Evolutionary conservation across 331 rosid species (phyloP), one percentile per base, ranked within the genome.

Genomic region (Acacia concinna): DNA sequence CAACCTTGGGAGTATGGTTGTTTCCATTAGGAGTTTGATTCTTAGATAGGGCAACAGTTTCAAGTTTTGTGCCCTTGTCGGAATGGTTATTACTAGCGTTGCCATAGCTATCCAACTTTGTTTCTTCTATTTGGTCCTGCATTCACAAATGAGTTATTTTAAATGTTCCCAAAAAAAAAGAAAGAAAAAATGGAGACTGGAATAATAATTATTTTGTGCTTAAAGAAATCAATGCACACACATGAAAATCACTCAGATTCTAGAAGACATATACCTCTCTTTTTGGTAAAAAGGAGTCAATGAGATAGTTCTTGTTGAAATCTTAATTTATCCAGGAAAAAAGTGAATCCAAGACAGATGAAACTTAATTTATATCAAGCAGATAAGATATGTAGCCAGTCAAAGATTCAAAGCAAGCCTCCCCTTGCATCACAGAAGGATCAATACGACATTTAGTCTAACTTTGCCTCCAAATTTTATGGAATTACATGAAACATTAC

Each of bases 1-100:
- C 47, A 51, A 93, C 97, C 97, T 93, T 93, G 68, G 86, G 90
- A 27, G 85, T 14, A 56, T 54, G 85, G 78, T 71, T 81, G 81
- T 76, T 69, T 70, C 75, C 89, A 65, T 72, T 59, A 14, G 90
- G 83, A 82, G 78, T 72, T 30, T 28, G 34, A 82, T 82, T 88
- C 70, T 54, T 71, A 56, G 32, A 13, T 12, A 59, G 86, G 41
- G 57, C 80, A 59, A 34, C 87, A 30, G 77, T 65, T 43, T 84
- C 86, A 23, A 89, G 82, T 51, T 76, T 82, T 0, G 77, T 70
- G 65, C 81, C 89, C 18, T 79, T 87, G 63, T 49, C 79, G 64
- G 86, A 66, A 71, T 71, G 72, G 73, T 68, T 75, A 77, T 68
- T 73, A 46, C 75, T 72, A 54, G 34, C 86, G 23, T 56, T n/a